Base-by-base conservation (phyloP, 495 filamentous ascomycete species). In the Aspergillus sparsus region DNA sequence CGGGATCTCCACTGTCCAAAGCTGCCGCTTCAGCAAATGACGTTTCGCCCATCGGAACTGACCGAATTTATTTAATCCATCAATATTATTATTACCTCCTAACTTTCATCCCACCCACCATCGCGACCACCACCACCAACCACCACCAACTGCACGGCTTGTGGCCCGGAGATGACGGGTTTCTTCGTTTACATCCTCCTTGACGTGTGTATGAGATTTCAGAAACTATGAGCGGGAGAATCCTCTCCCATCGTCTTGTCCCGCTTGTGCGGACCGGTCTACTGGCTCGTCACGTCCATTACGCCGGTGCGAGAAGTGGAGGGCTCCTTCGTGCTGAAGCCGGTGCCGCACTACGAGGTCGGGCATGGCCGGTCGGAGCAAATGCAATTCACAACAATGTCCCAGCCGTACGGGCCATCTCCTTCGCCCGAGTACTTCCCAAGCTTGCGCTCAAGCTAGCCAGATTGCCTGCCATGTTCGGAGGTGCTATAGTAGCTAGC, bases 401-500 rank as follows among this genome's bases (percentile, higher is more conserved):
- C 15, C 89, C 92, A 58, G 85, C 88, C 27, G 89, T 93, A 11
- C 87, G 94, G 54, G 88, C 87, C 58, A 89, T 91, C 45, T 97
- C 93, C 6, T 98, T 98, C 68, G 82, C 81, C 7, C 83, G 94
- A 51, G 82, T 90, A 51, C 79, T 99, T n/a, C 94, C 94, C 3
- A 90, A 90, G 68, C 80, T 99, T 42, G 86, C 93, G 8, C 65
- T 96, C 63, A 99, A 96, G 77, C 88, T 98, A 55, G 80, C 87
- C 41, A 82, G 90, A 52, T 75, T 97, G 51, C 94, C 94, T 31
- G 93, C 95, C 58, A 85, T 96, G 75, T 92, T 96, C 70, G 94
- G 93, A 36, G 92, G 90, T 44, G 87, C 90, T 45, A 89, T 89
- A 74, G 82, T 99, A 69, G 92, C 89, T 7, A 89, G 90, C 5